Conservation (phyloP, 2,329 filamentous ascomycete genomes). For the Ascochyta rabiei region DNA sequence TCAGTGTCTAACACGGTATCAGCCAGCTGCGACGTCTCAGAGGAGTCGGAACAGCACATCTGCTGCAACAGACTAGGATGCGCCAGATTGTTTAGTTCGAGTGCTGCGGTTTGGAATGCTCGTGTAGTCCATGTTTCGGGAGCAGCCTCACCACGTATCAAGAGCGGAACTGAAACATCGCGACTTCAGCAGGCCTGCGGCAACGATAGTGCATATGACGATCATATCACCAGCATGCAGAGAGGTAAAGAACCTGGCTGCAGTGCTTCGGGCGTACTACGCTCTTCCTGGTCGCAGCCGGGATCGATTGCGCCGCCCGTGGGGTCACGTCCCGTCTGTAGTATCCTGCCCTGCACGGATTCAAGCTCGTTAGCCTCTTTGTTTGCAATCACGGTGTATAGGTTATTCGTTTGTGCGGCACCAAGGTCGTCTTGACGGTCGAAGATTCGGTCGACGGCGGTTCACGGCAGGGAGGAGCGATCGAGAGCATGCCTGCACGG, state of each 20-base stretch:
- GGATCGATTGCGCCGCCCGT: not conserved
- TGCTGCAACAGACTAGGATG: slow-evolving; percentile 20
- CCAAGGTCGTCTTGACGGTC: not conserved
- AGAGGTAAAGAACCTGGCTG: not conserved
- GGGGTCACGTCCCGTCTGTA: not conserved
- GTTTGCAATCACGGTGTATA: not conserved
- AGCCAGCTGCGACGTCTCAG: slow-evolving; percentile 21
- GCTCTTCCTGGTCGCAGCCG: not conserved
- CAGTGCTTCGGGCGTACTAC: not conserved
- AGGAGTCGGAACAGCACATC: slow-evolving; percentile 5
- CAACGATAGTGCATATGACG: not conserved
- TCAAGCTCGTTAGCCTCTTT: not conserved
- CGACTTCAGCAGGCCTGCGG: slow-evolving; percentile 16
- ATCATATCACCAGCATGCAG: not conserved
- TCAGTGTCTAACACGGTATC: slow-evolving; percentile 31
- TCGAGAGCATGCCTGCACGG: not conserved
- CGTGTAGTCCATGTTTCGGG: slow-evolving; percentile 27
- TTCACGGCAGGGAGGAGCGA: not conserved
- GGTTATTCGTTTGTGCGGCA: not conserved
- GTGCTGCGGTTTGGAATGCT: slow-evolving; percentile 13
- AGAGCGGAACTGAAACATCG: slow-evolving; percentile 37
- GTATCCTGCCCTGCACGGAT: not conserved
- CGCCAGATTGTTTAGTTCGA: slow-evolving; percentile 18
- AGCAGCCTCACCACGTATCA: slow-evolving; percentile 31
- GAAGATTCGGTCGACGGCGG: not conserved